Conservation (phyloP, 2,329 filamentous ascomycete genomes). For the Incumbomyces lentus region DNA sequence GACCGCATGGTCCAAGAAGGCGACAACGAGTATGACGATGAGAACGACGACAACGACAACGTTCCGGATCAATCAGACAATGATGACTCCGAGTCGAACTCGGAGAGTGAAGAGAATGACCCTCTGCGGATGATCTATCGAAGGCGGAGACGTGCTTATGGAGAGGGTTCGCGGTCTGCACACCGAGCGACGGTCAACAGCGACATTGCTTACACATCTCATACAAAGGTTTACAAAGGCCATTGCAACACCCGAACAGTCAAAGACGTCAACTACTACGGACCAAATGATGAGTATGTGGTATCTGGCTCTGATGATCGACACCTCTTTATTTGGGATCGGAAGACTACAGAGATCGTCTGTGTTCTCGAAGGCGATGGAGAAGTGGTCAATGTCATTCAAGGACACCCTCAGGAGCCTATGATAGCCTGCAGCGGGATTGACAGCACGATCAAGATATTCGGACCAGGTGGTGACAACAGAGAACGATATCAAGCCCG, state of each 20-base stretch:
- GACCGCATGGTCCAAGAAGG: background rate
- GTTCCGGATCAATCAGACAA: slow-evolving; percentile 30
- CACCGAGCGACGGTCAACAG: slow-evolving; percentile 43
- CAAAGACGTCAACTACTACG: slow-evolving; percentile 61
- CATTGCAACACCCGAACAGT: slow-evolving; percentile 59
- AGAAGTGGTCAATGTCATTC: slow-evolving; percentile 60
- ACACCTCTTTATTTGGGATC: slow-evolving; percentile 60
- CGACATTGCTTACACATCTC: slow-evolving; percentile 45
- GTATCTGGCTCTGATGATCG: slow-evolving; percentile 58
- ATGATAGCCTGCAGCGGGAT: slow-evolving; percentile 57
- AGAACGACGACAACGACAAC: slow-evolving; percentile 35
- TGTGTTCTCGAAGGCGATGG: slow-evolving; percentile 58
- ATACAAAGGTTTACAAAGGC: slow-evolving; percentile 49
- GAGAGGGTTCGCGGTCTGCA: slow-evolving; percentile 11
- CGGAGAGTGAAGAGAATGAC: slow-evolving; percentile 11
- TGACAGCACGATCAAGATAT: slow-evolving; percentile 59
- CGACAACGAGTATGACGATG: slow-evolving; percentile 4
- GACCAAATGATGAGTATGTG: slow-evolving; percentile 57
- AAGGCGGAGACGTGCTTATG: slow-evolving; percentile 19
- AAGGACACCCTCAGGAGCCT: slow-evolving; percentile 58
- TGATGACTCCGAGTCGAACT: slow-evolving; percentile 21
- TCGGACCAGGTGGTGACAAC: slow-evolving; percentile 45
- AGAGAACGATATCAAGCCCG: slow-evolving; percentile 48
- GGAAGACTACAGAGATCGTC: slow-evolving; percentile 49
- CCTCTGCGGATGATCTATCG: slow-evolving; percentile 8